Base-by-base conservation (phyloP, 2,329 filamentous ascomycete species). In the Bipolaris cookei region DNA sequence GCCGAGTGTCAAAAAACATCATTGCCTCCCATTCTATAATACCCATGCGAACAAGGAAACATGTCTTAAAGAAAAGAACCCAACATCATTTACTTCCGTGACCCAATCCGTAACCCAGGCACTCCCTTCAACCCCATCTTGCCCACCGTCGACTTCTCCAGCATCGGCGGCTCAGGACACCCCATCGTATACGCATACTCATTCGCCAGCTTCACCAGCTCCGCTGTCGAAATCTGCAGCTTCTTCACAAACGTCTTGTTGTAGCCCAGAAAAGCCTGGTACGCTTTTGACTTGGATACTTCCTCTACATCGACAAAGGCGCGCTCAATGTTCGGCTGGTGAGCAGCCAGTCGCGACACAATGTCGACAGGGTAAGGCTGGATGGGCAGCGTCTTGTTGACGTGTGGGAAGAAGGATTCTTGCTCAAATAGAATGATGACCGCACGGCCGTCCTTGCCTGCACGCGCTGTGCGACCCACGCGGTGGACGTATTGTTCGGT, bases 361-460 rank as follows among this genome's bases (percentile, higher is more conserved):
- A 84, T 74, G 20, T 78, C 73, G 13, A 74, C 70, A 1, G 81
- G 79, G 60, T 84, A 82, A 2, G 81, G 77, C 28, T 81, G 70
- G 65, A 84, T 84, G 16, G 81, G 81, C 16, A 85, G 69, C 30
- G 78, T 76, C 58, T 71, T 81, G 68, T 84, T 84, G 53, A 73
- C 71, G 34, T 73, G 75, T 21, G 81, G 68, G 69, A 84, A 85
- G 74, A 82, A 85, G 6, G 78, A 77, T 62, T 86, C 83, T 50
- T 76, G 76, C 59, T 82, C 65, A 8, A 81, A 83, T 41, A 86
- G 77, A 14, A 86, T 64, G 50, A 85, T 81, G 54, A 85, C 77
- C 11, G 83, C 83, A 37, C 83, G 80, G 10, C 83, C 83, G 46
- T 83, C 79, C 23, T 78, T 80, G 14, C 74, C 74, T 14, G 74